Conservation (phyloP, 106 monocot species). For the Phalaenopsis equestris region DNA sequence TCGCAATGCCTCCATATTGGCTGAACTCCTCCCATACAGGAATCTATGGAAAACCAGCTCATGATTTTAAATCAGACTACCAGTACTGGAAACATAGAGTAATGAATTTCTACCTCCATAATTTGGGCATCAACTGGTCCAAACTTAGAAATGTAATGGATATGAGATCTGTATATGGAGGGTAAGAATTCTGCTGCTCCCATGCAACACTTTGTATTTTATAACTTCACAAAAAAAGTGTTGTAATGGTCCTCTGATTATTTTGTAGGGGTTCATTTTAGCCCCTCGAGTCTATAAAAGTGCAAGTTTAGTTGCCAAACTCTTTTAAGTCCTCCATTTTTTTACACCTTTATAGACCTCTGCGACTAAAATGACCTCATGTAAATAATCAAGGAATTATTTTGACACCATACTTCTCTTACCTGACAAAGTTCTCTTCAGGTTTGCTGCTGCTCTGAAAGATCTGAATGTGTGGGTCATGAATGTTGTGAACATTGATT, state of each 20-base stretch:
- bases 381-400: too few relatives aligned
- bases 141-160: constrained; percentile 93
- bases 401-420: not conserved
- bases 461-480: constrained; percentile 87
- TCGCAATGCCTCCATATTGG: constrained; percentile 68
- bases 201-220: not conserved
- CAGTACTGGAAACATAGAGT: constrained; percentile 66
- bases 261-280: too few relatives aligned
- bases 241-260: too few relatives aligned
- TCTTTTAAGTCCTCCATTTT: too few relatives aligned
- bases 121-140: constrained; percentile 69
- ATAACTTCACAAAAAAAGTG: too few relatives aligned
- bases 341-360: too few relatives aligned
- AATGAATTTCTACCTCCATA: constrained; percentile 54
- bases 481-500: constrained; percentile 89
- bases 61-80: constrained; percentile 65
- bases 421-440: constrained; percentile 12
- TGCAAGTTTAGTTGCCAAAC: too few relatives aligned
- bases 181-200: constrained; percentile 35
- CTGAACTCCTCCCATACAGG: constrained; percentile 48
- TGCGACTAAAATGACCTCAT: too few relatives aligned
- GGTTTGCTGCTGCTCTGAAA: constrained; percentile 86
- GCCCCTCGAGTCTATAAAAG: too few relatives aligned
- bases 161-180: constrained; percentile 96
- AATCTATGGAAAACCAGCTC: constrained; percentile 55